Base-by-base conservation (phyloP, 257 asterid genomes). In the Knoxia roxburghii region DNA sequence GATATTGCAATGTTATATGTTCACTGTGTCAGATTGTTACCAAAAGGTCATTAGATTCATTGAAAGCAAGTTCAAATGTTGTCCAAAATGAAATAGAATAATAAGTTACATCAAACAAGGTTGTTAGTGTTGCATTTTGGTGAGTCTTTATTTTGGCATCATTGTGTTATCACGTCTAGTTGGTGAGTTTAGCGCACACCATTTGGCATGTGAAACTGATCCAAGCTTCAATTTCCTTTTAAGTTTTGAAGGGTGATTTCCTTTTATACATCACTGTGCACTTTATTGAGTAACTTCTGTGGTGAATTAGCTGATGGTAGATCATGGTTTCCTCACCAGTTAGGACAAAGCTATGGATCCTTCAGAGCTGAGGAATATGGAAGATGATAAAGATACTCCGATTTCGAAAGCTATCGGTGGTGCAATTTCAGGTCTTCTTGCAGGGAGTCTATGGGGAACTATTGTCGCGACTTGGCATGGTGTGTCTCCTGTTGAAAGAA, bases 401-500 rank as follows among this genome's bases (percentile, higher is more conserved):
- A 15, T 76, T 60, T 53, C 74, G 79, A 90, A 90, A 83, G 84
- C 86, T 15, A 65, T 90, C 54, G 89, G 89, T 77, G 99, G 96
- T 51, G 93, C 96, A 68, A 76, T 86, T 69, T 5, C 82, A 1
- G 99, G 99, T 53, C 75, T 90, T 9, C 91, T 74, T 63, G 89
- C 92, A 20, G 99, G 99, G 14, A 87, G 96, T 50, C 71, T 94
- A 61, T 94, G 92, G 90, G 99, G 99, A 73, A 84, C 91, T 57
- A 63, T 94, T 72, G 85, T 86, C 61, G 99, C 99, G 46, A 90
- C 96, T 12, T 94, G 98, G 99, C 84, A 88, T 49, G 99, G 90
- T 59, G 96, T 94, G 35, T 97, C 99, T 62, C 97, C 96, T 80
- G 96, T 94, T 45, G 96, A 94, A 83, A 85, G 97, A 79, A 85